Evolutionary conservation across 2,329 filamentous ascomycete genomes (phyloP).

Genomic region (Xylariaceae sp.): DNA sequence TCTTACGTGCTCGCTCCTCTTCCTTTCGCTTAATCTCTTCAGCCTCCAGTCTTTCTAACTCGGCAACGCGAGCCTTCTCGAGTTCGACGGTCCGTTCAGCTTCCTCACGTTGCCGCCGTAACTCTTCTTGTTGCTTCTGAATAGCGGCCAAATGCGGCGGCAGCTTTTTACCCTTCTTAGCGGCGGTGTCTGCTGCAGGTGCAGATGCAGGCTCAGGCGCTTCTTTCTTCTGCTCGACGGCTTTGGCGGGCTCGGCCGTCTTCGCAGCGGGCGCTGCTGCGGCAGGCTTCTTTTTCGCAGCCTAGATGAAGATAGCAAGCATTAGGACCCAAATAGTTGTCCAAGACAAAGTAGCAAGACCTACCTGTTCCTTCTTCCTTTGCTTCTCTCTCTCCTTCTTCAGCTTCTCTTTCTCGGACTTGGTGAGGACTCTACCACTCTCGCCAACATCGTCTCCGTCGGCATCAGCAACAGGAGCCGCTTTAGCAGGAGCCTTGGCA

Average conservation of each 20-base stretch:
- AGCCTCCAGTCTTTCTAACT: conserved; percentile 56
- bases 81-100: conserved; percentile 52
- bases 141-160: conserved; percentile 65
- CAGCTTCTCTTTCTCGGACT: conserved; percentile 94
- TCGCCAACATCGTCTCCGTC: conserved; percentile 47
- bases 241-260: conserved; percentile 51
- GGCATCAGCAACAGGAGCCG: conserved; percentile 29
- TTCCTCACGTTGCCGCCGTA: conserved; percentile 61
- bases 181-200: conserved; percentile 39
- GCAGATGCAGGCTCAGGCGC: conserved; percentile 38
- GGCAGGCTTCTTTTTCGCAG: conserved; percentile 73
- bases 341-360: conserved; percentile 17
- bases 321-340: conserved; percentile 24
- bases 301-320: conserved; percentile 40
- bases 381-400: conserved; percentile 99
- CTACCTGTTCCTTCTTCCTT: conserved; percentile 89
- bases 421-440: conserved; percentile 73
- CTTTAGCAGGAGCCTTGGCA: conserved; percentile 33
- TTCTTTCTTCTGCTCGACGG: conserved; percentile 46
- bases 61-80: conserved; percentile 59
- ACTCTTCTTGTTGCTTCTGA: conserved; percentile 77
- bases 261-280: conserved; percentile 40
- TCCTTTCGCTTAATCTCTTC: conserved; percentile 66
- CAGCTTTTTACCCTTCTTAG: conserved; percentile 85
- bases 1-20: conserved; percentile 70